Evolutionary conservation across 2,329 filamentous ascomycete genomes (phyloP).

Genomic region (Fusarium sp.): DNA sequence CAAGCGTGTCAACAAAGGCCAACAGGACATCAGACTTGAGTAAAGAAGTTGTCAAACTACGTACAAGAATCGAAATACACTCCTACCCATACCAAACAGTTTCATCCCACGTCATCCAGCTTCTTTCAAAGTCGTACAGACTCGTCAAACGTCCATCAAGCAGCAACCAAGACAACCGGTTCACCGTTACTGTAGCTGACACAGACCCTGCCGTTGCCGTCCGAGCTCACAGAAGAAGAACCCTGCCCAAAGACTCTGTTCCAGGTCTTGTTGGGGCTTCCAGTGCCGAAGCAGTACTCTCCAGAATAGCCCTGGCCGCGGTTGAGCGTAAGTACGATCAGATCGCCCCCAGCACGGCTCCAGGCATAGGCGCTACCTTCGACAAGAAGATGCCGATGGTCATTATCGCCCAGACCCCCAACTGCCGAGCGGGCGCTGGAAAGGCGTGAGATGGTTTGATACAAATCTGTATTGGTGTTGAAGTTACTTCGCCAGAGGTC

Average conservation of each 20-base stretch:
- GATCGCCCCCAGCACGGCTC: conserved; percentile 21
- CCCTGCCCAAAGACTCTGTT: conserved; percentile 24
- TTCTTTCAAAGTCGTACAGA: conserved; percentile 10
- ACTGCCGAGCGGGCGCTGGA: conserved; percentile 20
- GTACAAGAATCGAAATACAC: neutral
- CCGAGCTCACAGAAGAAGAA: neutral
- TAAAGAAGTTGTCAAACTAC: neutral
- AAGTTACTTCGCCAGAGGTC: conserved; percentile 65
- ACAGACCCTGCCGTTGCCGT: conserved; percentile 13
- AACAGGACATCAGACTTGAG: too few relatives aligned
- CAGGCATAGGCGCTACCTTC: conserved; percentile 15
- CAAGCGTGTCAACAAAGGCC: too few relatives aligned
- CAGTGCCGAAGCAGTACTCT: conserved; percentile 21
- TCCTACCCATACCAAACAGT: neutral
- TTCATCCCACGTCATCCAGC: neutral
- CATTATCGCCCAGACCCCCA: conserved; percentile 16
- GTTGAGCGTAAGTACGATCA: conserved; percentile 30
- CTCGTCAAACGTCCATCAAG: neutral
- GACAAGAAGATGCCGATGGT: conserved; percentile 27
- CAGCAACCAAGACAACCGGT: conserved; percentile 30
- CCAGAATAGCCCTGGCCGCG: conserved; percentile 13
- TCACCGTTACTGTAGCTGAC: conserved; percentile 24
- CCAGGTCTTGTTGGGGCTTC: conserved; percentile 29
- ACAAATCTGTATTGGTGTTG: conserved; percentile 36
- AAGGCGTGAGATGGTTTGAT: conserved; percentile 28